Conservation (phyloP, 805 yeast species). For the Lipomyces anomalus region DNA sequence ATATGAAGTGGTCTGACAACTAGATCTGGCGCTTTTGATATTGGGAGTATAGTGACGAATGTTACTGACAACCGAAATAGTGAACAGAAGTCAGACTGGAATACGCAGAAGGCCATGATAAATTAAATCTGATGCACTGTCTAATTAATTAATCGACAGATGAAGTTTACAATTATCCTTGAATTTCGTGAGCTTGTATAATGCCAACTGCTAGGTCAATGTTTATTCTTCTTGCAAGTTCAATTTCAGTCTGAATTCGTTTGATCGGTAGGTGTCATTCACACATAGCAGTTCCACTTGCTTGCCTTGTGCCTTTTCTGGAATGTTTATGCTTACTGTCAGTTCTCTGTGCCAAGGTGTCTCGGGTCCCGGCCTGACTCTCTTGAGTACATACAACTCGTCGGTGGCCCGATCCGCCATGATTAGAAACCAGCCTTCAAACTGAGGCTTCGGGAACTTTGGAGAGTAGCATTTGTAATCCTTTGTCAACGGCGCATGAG, state of each 20-base stretch:
- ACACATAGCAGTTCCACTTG: constrained; percentile 8
- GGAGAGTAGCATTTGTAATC: constrained; percentile 72
- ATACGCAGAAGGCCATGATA: too few species aligned
- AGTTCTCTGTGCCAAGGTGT: constrained; percentile 12
- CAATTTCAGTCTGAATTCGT: neutral
- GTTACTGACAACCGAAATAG: too few species aligned
- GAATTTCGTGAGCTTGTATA: too few species aligned
- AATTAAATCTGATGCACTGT: too few species aligned
- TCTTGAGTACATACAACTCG: constrained; percentile 60
- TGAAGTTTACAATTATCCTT: too few species aligned
- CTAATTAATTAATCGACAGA: too few species aligned
- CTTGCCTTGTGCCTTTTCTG: constrained; percentile 4
- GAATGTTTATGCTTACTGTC: constrained; percentile 16
- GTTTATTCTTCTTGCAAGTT: too few species aligned
- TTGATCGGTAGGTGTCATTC: constrained; percentile 12
- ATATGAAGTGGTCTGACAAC: too few species aligned
- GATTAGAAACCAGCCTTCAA: constrained; percentile 88
- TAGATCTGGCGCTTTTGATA: too few species aligned
- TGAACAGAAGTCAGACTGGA: too few species aligned
- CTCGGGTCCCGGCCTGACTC: constrained; percentile 58
- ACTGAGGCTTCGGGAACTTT: constrained; percentile 81
- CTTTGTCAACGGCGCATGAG: constrained; percentile 37
- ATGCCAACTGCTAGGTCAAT: too few species aligned
- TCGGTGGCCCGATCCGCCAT: constrained; percentile 43
- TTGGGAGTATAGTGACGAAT: too few species aligned